Base-by-base conservation (phyloP, 495 filamentous ascomycete species). In the Trichoderma parareesei region DNA sequence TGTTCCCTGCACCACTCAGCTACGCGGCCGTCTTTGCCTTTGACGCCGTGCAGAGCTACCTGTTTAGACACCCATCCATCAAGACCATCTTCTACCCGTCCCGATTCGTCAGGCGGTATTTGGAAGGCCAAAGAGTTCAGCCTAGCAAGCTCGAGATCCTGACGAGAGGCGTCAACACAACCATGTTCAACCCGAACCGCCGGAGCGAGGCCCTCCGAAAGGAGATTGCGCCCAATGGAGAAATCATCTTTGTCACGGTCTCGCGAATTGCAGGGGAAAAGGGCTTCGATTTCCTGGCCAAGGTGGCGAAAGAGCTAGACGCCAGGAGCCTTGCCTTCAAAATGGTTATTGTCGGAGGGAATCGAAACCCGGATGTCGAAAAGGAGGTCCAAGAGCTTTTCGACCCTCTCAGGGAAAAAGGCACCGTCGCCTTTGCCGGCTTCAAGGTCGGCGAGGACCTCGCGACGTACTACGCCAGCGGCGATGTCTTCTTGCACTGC, bases 61-160 rank as follows among this genome's bases (percentile, higher is more conserved):
- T 88, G 2, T 87, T 88, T 71, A 76, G 79, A 14, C 78, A 85
- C 57, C 60, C 73, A 0, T 79, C 81, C 20, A 80, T 88, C 27
- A 78, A 79, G 60, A 85, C 81, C 6, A 80, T 87, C 62, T 87
- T 87, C 71, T 88, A 87, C 66, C 85, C 84, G 0, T 86, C 81
- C 53, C 76, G 75, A 0, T 84, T 80, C 65, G 82, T 87, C 13
- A 76, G 78, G 38, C 70, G 72, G 38, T 88, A 87, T 65, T 76
- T 88, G 4, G 76, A 82, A 65, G 69, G 75, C 46, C 78, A 77
- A 0, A 74, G 76, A 5, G 81, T 84, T 0, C 81, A 81, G 37
- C 55, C 64, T 1, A 67, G 78, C 11, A 83, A 84, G 67, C 71
- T 87, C 69, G 72, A 80, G 62, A 73, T 81, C 55, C 73, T 87